Percentiles rank a stretch among this genome's conserved stretches.
phyloP scores from a whole-genome alignment of 176 grass and related monocot species.

The Oryza meyeriana region DNA sequence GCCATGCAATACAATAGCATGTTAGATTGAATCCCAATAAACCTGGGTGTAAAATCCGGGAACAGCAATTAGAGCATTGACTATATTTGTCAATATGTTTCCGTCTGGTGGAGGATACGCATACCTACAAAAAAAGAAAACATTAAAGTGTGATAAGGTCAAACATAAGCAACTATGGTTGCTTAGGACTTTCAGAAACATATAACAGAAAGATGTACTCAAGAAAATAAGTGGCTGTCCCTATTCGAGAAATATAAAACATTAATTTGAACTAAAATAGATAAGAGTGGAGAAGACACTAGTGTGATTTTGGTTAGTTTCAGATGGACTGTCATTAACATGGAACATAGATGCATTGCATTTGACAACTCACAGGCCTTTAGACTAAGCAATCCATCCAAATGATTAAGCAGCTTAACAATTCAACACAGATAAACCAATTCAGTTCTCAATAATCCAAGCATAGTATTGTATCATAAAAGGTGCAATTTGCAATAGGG shows the following conservation, averaged over 20 bases:
- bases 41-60: slow-evolving; percentile 94
- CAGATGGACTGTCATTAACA: slow-evolving; percentile 2
- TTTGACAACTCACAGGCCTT: not conserved
- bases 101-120: slow-evolving; percentile 88
- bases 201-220: not conserved
- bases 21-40: slow-evolving; percentile 24
- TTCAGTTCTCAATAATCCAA: not conserved
- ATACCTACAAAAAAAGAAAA: slow-evolving; percentile 56
- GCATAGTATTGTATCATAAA: not conserved
- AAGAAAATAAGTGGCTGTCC: not conserved
- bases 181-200: not conserved
- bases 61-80: slow-evolving; percentile 86
- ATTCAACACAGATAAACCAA: not conserved
- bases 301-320: not conserved
- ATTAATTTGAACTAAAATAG: not conserved
- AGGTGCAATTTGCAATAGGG: not conserved
- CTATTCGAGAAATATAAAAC: not conserved
- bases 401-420: slow-evolving; percentile 2
- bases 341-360: not conserved
- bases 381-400: not conserved
- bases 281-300: not conserved
- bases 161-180: not conserved
- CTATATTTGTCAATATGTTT: slow-evolving; percentile 93
- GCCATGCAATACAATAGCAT: not conserved
- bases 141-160: not conserved